Percentiles rank a stretch among this genome's conserved stretches.
Conservation (phyloP, 2,329 filamentous ascomycete species). For the Lomentospora prolificans region DNA sequence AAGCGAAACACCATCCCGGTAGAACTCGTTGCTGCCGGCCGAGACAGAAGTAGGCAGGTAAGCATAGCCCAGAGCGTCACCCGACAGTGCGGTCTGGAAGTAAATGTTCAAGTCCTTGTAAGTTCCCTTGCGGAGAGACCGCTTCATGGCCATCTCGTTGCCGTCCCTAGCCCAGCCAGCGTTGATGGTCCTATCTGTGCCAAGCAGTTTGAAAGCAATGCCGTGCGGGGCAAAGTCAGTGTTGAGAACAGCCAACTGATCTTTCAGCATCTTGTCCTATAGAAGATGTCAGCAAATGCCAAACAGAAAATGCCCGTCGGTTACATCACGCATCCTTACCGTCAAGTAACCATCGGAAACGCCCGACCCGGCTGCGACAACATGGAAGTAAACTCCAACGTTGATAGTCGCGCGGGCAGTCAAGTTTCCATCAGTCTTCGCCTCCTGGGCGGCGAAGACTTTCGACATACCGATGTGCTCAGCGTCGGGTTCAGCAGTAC, state of each 20-base stretch:
- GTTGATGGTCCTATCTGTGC: slow-evolving; percentile 33
- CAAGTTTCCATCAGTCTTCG: neutral
- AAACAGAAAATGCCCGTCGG: neutral
- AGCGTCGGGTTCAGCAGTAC: slow-evolving; percentile 12
- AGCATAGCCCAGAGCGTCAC: slow-evolving; percentile 31
- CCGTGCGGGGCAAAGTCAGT: slow-evolving; percentile 27
- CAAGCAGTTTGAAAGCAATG: slow-evolving; percentile 31
- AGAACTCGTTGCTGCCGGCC: slow-evolving; percentile 22
- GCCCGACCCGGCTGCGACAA: slow-evolving; percentile 22
- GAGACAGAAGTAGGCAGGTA: slow-evolving; percentile 31
- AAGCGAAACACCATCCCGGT: slow-evolving; percentile 30
- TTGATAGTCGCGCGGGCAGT: slow-evolving; percentile 17
- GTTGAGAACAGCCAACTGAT: slow-evolving; percentile 28
- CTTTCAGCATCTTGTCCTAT: slow-evolving; percentile 13
- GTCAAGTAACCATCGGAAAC: slow-evolving; percentile 23
- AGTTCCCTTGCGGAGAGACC: slow-evolving; percentile 29
- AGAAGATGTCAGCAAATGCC: neutral
- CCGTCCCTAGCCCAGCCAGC: slow-evolving; percentile 30
- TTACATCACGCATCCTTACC: slow-evolving; percentile 15
- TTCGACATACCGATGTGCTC: slow-evolving; percentile 13
- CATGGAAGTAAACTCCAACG: slow-evolving; percentile 27
- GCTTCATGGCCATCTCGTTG: slow-evolving; percentile 32
- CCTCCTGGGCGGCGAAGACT: slow-evolving; percentile 13
- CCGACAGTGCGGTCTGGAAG: slow-evolving; percentile 27
- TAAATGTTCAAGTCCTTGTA: slow-evolving; percentile 36